Evolutionary conservation across 106 monocot species (phyloP).

Genomic region (Amphibolis antarctica): DNA sequence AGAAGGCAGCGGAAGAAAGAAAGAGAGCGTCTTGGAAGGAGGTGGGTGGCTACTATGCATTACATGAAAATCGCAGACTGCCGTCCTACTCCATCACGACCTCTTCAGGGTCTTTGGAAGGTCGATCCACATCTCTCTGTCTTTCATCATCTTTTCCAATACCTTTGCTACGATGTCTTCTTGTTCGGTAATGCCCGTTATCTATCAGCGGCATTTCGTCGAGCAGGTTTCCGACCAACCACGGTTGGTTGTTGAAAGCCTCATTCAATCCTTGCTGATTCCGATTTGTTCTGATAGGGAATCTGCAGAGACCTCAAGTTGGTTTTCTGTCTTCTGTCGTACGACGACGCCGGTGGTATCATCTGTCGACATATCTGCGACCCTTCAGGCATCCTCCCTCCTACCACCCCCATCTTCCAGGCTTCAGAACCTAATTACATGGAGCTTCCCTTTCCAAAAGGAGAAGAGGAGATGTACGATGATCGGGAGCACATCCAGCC

Average conservation of each 20-base stretch:
- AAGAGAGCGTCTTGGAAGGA: conserved; percentile 35
- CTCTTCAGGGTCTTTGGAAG: conserved; percentile 96
- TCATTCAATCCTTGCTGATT: conserved; percentile 2
- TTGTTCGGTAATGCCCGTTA: not conserved
- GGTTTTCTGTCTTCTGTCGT: conserved; percentile 69
- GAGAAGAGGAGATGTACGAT: conserved; percentile 53
- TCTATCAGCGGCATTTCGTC: not conserved
- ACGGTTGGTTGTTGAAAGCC: not conserved
- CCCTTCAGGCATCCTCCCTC: conserved; percentile 33
- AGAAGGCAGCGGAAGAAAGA: conserved; percentile 62
- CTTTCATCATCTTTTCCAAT: not conserved
- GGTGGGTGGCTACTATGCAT: conserved; percentile 49
- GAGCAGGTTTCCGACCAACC: not conserved
- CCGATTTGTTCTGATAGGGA: conserved; percentile 44
- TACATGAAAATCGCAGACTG: conserved; percentile 54
- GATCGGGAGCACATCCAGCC: conserved; percentile 30
- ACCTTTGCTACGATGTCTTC: too few species aligned
- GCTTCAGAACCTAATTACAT: conserved; percentile 54
- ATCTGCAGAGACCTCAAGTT: conserved; percentile 58
- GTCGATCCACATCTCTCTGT: conserved; percentile 17
- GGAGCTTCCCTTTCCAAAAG: conserved; percentile 50
- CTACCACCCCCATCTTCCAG: conserved; percentile 59
- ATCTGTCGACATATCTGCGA: conserved; percentile 61
- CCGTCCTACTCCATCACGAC: conserved; percentile 42
- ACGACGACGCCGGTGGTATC: conserved; percentile 79